Conservation (phyloP, 208 protist genomes). For the Vickermania ingenoplastis region DNA sequence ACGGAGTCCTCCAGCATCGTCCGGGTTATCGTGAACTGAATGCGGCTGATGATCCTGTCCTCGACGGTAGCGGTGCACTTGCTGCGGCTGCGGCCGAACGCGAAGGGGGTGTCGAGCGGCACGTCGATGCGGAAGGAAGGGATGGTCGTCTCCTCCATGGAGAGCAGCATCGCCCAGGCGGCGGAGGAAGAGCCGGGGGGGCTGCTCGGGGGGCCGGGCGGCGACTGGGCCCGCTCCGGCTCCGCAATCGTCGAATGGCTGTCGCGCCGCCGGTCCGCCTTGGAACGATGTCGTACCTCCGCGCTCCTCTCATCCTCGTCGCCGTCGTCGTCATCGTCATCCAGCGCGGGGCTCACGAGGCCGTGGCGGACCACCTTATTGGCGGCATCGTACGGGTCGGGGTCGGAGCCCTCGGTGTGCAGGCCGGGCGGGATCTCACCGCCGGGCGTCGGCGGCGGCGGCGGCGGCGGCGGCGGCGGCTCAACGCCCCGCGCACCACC, state of each 20-base stretch:
- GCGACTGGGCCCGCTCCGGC: background rate
- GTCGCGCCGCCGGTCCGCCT: background rate
- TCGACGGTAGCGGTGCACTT: conserved; percentile 59
- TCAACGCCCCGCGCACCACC: too few species aligned
- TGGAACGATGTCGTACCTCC: background rate
- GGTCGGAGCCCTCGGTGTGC: background rate
- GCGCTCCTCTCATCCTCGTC: background rate
- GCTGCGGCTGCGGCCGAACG: conserved; percentile 69
- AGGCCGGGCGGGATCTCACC: background rate
- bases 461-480: too few species aligned
- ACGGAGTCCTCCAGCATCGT: conserved; percentile 3
- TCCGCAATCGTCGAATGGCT: background rate
- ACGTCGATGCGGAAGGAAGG: conserved; percentile 54
- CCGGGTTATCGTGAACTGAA: conserved; percentile 74
- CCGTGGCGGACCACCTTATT: too few species aligned
- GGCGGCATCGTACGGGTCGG: too few species aligned
- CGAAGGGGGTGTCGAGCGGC: conserved; percentile 39
- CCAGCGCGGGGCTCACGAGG: background rate
- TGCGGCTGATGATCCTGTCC: conserved; percentile 75
- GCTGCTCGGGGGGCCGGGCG: background rate
- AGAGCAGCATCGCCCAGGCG: conserved; percentile 68
- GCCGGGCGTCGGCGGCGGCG: background rate
- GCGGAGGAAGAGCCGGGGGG: background rate
- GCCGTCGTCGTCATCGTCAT: background rate
- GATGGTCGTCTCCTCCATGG: conserved; percentile 65